Evolutionary conservation across 768 basidiomycete genomes (phyloP).

Genomic region (Lactarius vividus): DNA sequence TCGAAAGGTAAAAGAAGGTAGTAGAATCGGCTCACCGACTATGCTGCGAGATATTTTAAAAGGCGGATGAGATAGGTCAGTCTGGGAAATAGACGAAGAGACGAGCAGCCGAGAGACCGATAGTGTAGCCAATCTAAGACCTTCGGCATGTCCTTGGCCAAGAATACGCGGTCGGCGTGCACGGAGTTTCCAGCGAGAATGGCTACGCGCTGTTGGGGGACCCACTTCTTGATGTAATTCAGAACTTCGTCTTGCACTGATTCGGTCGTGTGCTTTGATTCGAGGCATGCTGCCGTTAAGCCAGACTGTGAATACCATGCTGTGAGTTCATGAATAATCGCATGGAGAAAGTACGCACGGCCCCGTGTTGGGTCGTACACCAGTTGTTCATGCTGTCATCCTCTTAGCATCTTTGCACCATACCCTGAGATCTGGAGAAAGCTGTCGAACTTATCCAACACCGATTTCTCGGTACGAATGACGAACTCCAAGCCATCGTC

Average conservation of each 20-base stretch:
- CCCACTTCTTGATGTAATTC: constrained; percentile 80
- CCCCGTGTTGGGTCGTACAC: constrained; percentile 81
- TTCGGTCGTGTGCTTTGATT: constrained; percentile 61
- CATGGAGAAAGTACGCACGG: constrained; percentile 41
- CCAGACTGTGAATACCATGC: constrained; percentile 57
- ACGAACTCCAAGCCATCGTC: constrained; percentile 80
- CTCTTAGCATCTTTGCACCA: constrained; percentile 1
- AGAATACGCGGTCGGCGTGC: constrained; percentile 73
- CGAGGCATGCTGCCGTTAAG: constrained; percentile 73
- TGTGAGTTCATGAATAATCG: neutral
- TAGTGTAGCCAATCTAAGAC: constrained; percentile 80
- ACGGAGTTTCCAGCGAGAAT: constrained; percentile 88
- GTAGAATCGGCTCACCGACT: constrained; percentile 50
- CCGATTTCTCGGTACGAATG: constrained; percentile 65
- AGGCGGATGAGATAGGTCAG: constrained; percentile 16
- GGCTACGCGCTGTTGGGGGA: constrained; percentile 60
- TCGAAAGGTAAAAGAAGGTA: neutral
- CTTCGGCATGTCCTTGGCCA: constrained; percentile 76
- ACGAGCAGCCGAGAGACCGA: constrained; percentile 43
- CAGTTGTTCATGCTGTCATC: constrained; percentile 75
- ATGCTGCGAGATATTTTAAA: constrained; percentile 44
- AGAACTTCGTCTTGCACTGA: constrained; percentile 61
- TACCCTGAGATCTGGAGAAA: neutral
- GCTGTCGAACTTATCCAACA: constrained; percentile 60
- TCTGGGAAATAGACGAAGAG: neutral